phyloP scores from a whole-genome alignment of 1,284 basidiomycete genomes.

The Ceratobasidium sp. region DNA sequence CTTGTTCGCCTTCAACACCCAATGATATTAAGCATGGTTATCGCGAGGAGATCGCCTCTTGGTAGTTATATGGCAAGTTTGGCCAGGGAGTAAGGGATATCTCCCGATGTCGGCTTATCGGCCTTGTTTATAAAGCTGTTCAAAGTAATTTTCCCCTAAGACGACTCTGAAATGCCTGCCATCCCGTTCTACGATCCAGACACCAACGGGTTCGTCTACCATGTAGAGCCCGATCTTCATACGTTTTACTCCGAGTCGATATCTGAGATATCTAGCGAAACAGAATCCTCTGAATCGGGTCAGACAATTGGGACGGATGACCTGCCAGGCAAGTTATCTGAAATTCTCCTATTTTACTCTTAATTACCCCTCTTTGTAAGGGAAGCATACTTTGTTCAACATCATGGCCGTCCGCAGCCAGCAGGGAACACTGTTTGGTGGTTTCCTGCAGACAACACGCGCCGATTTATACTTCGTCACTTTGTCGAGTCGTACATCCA shows the following conservation, averaged over 20 bases:
- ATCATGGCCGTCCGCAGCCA: conserved; percentile 1
- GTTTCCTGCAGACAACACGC: conserved; percentile 24
- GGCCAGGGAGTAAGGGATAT: no score
- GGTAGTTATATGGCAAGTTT: not conserved
- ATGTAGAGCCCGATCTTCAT: not conserved
- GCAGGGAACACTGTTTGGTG: conserved; percentile 18
- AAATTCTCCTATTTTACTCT: no score
- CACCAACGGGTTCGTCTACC: conserved; percentile 21
- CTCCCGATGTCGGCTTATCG: not conserved
- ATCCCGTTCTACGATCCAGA: conserved; percentile 18
- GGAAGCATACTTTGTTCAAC: conserved; percentile 16
- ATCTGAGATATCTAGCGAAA: conserved; percentile 14
- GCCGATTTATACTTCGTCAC: conserved; percentile 13
- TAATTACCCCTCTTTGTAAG: no score
- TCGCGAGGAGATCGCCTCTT: not conserved
- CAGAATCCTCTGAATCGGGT: not conserved
- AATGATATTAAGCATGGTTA: not conserved
- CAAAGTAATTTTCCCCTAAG: not conserved
- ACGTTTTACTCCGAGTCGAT: conserved; percentile 8
- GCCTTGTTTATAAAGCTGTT: not conserved
- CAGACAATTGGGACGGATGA: conserved; percentile 19
- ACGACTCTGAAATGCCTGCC: not conserved
- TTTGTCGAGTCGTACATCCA: conserved; percentile 17
- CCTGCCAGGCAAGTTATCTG: not conserved
- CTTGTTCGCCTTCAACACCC: not conserved